phyloP scores from a whole-genome alignment of 2,329 filamentous ascomycete genomes.

The Fusarium tjaetaba region DNA sequence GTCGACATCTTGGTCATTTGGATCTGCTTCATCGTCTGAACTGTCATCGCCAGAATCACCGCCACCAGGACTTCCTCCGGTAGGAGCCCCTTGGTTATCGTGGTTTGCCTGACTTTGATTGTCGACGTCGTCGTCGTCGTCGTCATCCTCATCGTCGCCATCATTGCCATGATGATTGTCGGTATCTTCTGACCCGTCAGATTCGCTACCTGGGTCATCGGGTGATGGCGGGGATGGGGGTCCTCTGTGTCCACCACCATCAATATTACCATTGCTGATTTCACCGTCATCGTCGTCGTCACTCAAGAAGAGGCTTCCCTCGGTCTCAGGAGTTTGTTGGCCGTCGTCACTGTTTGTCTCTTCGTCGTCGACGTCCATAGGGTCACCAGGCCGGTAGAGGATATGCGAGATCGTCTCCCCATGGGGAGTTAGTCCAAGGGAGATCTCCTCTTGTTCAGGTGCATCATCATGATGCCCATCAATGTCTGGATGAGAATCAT shows the following conservation, averaged over 20 bases:
- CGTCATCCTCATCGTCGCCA: neutral
- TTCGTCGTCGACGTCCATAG: neutral
- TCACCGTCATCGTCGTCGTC: neutral
- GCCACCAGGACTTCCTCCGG: neutral
- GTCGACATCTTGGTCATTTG: neutral
- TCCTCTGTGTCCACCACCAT: neutral
- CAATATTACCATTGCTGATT: neutral
- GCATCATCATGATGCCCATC: neutral
- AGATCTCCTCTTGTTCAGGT: neutral
- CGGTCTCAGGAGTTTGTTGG: neutral
- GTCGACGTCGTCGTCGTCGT: no score
- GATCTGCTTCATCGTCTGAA: neutral
- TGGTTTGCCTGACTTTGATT: neutral
- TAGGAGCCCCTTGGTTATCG: neutral
- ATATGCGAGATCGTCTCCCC: neutral
- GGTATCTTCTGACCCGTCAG: neutral
- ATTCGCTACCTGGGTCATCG: neutral
- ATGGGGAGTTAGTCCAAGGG: neutral
- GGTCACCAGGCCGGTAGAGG: neutral
- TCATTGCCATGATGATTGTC: neutral
- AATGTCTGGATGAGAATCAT: neutral
- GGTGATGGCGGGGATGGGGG: neutral
- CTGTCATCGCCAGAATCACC: neutral
- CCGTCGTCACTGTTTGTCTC: neutral
- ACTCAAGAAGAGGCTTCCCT: neutral